Conservation (phyloP, 768 basidiomycete genomes). For the Lanmaoa rubissima region DNA sequence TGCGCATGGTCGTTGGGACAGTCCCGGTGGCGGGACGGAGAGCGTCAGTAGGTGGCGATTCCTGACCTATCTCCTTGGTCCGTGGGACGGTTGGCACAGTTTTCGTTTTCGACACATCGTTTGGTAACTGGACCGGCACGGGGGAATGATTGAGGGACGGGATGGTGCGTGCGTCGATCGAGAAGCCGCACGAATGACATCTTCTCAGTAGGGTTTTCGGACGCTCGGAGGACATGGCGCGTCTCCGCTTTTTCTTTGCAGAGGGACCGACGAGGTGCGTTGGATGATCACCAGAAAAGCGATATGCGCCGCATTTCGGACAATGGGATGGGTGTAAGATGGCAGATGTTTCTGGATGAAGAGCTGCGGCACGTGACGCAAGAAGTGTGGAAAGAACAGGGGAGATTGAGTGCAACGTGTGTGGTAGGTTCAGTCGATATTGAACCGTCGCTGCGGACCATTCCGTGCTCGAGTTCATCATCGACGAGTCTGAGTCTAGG, state of each 20-base stretch:
- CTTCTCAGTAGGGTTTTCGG: slow-evolving; percentile 7
- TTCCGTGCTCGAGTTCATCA: slow-evolving; percentile 3
- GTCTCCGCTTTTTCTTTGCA: slow-evolving; percentile 22
- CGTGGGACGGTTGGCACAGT: background rate
- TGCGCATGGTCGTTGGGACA: background rate
- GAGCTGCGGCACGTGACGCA: slow-evolving; percentile 37
- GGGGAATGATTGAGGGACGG: background rate
- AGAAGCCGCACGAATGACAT: slow-evolving; percentile 24
- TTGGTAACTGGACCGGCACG: background rate
- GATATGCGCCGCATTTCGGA: slow-evolving; percentile 51
- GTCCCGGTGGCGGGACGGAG: background rate
- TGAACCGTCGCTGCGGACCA: slow-evolving; percentile 31
- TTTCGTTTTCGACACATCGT: background rate
- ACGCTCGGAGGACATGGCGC: background rate
- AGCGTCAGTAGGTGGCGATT: background rate
- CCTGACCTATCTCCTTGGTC: background rate
- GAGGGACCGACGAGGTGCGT: slow-evolving; percentile 31
- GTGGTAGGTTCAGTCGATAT: slow-evolving; percentile 50
- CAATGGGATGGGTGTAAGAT: slow-evolving; percentile 38
- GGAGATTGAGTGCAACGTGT: slow-evolving; percentile 48
- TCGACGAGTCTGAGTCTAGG: background rate
- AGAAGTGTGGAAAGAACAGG: slow-evolving; percentile 65
- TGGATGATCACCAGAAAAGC: slow-evolving; percentile 40
- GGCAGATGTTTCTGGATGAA: slow-evolving; percentile 28
- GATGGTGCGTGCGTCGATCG: background rate